These are phyloP conservation scores for Xylaria sp. DNA, from an alignment of 2,329 filamentous ascomycete genomes.

Conservation along the genomic window DNA sequence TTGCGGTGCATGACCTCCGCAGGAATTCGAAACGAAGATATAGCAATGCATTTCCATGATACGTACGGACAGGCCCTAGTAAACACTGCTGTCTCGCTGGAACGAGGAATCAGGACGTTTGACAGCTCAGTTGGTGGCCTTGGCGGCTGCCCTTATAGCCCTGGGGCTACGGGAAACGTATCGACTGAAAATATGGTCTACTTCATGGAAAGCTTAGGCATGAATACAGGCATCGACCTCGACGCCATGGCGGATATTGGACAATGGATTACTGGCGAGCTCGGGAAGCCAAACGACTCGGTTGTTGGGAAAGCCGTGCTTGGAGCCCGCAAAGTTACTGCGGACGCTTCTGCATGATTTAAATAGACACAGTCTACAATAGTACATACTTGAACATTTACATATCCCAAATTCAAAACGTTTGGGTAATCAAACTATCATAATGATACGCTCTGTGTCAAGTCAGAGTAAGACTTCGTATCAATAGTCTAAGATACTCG, in stretches of 20 bases:
- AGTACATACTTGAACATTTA: slow-evolving; percentile 13
- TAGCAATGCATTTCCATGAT: slow-evolving; percentile 78
- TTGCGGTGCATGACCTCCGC: slow-evolving; percentile 61
- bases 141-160: slow-evolving; percentile 75
- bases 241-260: slow-evolving; percentile 65
- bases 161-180: slow-evolving; percentile 75
- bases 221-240: slow-evolving; percentile 68
- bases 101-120: slow-evolving; percentile 71
- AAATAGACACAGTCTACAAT: not conserved
- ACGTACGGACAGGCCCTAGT: slow-evolving; percentile 76
- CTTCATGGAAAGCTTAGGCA: slow-evolving; percentile 63
- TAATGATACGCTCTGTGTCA: not conserved
- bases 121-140: slow-evolving; percentile 74
- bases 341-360: slow-evolving; percentile 15
- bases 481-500: not conserved
- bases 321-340: slow-evolving; percentile 42
- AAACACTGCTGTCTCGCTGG: slow-evolving; percentile 71
- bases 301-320: slow-evolving; percentile 49
- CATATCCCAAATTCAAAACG: not conserved
- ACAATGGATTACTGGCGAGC: slow-evolving; percentile 64
- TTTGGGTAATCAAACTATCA: not conserved
- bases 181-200: slow-evolving; percentile 56
- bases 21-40: slow-evolving; percentile 62
- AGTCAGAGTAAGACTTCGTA: not conserved
- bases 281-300: slow-evolving; percentile 58